These are phyloP conservation scores for Linum usitatissimum DNA, from an alignment of 345 rosid species.

Conservation along the genomic window DNA sequence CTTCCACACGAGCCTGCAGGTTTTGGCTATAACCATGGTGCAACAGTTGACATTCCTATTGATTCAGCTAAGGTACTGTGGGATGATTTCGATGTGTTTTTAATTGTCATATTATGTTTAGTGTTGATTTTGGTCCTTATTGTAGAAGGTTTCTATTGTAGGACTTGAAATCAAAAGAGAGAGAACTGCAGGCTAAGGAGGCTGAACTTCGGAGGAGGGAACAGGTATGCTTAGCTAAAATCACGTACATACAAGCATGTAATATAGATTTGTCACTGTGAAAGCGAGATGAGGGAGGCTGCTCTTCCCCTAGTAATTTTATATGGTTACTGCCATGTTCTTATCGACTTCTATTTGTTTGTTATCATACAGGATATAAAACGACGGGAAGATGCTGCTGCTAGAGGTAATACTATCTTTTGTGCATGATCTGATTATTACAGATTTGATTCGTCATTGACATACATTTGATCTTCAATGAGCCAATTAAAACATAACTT, in stretches of 20 bases:
- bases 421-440: too few relatives aligned
- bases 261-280: not conserved
- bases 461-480: not conserved
- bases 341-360: conserved; percentile 1
- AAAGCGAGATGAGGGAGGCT: not conserved
- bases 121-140: not conserved
- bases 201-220: conserved; percentile 23
- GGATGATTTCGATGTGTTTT: not conserved
- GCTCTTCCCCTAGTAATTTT: not conserved
- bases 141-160: not conserved
- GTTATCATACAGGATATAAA: conserved; percentile 19
- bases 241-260: not conserved
- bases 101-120: not conserved
- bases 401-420: conserved; percentile 17
- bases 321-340: not conserved
- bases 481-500: not conserved
- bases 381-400: conserved; percentile 27
- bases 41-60: conserved; percentile 27
- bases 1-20: conserved; percentile 28
- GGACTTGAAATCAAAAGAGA: conserved; percentile 28
- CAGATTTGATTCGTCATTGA: not conserved
- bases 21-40: conserved; percentile 20
- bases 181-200: conserved; percentile 24
- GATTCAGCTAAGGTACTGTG: conserved; percentile 15
- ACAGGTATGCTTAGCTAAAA: conserved; percentile 14